phyloP scores from a whole-genome alignment of 768 basidiomycete species.

The Phaeotremella skinneri region DNA sequence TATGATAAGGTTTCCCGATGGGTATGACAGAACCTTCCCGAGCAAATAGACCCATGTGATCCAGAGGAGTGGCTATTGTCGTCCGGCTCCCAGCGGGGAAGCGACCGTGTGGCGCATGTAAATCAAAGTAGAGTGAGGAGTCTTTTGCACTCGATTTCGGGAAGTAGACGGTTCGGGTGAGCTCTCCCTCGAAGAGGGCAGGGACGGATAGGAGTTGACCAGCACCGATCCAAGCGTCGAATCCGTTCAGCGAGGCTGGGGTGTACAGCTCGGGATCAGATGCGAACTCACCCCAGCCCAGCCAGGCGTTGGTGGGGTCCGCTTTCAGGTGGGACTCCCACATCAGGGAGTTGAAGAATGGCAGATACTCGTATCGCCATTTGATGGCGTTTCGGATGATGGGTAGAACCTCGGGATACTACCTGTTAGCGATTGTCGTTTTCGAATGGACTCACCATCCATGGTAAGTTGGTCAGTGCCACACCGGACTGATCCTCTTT shows the following conservation, averaged over 20 bases:
- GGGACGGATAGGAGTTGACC: conserved; percentile 46
- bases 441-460: conserved; percentile 39
- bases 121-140: conserved; percentile 42
- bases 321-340: conserved; percentile 45
- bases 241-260: conserved; percentile 41
- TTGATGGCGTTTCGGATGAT: conserved; percentile 45
- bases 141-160: conserved; percentile 37
- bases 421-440: neutral
- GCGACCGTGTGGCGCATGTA: conserved; percentile 26
- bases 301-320: conserved; percentile 41
- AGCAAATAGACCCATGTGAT: conserved; percentile 47
- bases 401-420: conserved; percentile 49
- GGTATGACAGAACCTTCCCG: conserved; percentile 48
- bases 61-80: conserved; percentile 43
- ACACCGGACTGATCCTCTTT: conserved; percentile 39
- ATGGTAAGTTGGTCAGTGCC: conserved; percentile 43
- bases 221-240: conserved; percentile 50
- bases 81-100: conserved; percentile 34
- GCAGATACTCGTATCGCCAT: conserved; percentile 50
- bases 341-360: conserved; percentile 47
- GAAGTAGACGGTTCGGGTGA: conserved; percentile 45
- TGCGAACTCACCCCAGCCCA: conserved; percentile 45
- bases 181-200: conserved; percentile 38
- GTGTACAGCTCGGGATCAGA: conserved; percentile 45
- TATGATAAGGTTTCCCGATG: conserved; percentile 42